phyloP scores from a whole-genome alignment of 2,329 filamentous ascomycete genomes.

The Colletotrichum sidae region DNA sequence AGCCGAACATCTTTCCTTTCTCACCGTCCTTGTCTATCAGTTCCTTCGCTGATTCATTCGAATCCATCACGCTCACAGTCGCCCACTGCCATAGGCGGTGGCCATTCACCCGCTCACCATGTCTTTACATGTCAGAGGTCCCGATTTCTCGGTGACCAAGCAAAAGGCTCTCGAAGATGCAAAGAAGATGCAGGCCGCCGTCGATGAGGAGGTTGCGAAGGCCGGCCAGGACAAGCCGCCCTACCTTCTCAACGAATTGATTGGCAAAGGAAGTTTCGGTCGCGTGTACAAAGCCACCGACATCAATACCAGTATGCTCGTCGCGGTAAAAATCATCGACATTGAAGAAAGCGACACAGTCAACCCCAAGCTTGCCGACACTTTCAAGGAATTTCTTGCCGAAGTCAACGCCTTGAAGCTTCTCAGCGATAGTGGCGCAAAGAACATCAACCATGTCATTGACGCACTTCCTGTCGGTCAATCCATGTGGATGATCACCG shows the following conservation, averaged over 20 bases:
- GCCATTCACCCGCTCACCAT: slow-evolving; percentile 41
- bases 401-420: slow-evolving; percentile 77
- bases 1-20: neutral
- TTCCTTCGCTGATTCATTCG: neutral
- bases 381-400: slow-evolving; percentile 76
- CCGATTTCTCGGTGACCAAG: slow-evolving; percentile 60
- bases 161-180: slow-evolving; percentile 76
- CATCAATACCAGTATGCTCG: slow-evolving; percentile 62
- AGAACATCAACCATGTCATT: slow-evolving; percentile 85
- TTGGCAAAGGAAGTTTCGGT: slow-evolving; percentile 80
- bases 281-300: slow-evolving; percentile 76
- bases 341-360: slow-evolving; percentile 81
- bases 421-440: slow-evolving; percentile 78
- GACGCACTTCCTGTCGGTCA: slow-evolving; percentile 82
- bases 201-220: slow-evolving; percentile 71
- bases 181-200: slow-evolving; percentile 73
- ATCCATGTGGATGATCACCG: slow-evolving; percentile 88
- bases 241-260: slow-evolving; percentile 78
- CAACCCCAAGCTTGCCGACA: slow-evolving; percentile 73
- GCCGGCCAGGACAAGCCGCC: slow-evolving; percentile 70
- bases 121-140: slow-evolving; percentile 56
- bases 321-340: slow-evolving; percentile 86
- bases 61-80: neutral
- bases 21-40: no score
- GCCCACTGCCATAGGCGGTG: slow-evolving; percentile 3